Conservation (phyloP, 2,329 filamentous ascomycete species). For the Cordyceps pruinosa region DNA sequence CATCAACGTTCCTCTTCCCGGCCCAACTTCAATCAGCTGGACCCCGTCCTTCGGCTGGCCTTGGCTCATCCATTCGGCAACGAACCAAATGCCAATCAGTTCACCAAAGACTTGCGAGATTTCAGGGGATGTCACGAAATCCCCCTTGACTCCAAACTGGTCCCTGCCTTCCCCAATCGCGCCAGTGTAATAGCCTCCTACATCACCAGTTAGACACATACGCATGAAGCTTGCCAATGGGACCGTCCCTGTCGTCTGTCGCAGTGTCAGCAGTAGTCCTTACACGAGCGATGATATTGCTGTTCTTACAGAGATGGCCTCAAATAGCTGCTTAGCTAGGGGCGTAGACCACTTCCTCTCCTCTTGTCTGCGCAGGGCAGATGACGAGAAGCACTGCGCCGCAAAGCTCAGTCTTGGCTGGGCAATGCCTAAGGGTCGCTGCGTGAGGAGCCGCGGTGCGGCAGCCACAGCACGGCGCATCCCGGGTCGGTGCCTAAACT, state of each 20-base stretch:
- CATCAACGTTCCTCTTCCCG: slow-evolving; percentile 92
- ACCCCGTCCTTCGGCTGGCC: slow-evolving; percentile 66
- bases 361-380: slow-evolving; percentile 20
- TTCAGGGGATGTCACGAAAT: slow-evolving; percentile 95
- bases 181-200: slow-evolving; percentile 90
- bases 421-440: background rate
- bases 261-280: background rate
- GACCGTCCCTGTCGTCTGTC: slow-evolving; percentile 71
- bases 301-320: slow-evolving; percentile 68
- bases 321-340: slow-evolving; percentile 75
- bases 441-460: slow-evolving; percentile 8
- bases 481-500: background rate
- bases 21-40: slow-evolving; percentile 88
- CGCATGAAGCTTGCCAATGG: slow-evolving; percentile 95
- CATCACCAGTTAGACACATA: slow-evolving; percentile 87
- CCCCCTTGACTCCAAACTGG: slow-evolving; percentile 86
- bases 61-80: slow-evolving; percentile 94
- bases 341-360: slow-evolving; percentile 82
- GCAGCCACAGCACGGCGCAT: slow-evolving; percentile 10
- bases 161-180: slow-evolving; percentile 62
- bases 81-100: slow-evolving; percentile 87
- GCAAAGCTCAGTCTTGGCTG: background rate
- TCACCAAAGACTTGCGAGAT: slow-evolving; percentile 97
- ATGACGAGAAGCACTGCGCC: slow-evolving; percentile 20
- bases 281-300: background rate